These are phyloP conservation scores for Cucurbitaria berberidis DNA, from an alignment of 2,329 filamentous ascomycete species.

Conservation along the genomic window DNA sequence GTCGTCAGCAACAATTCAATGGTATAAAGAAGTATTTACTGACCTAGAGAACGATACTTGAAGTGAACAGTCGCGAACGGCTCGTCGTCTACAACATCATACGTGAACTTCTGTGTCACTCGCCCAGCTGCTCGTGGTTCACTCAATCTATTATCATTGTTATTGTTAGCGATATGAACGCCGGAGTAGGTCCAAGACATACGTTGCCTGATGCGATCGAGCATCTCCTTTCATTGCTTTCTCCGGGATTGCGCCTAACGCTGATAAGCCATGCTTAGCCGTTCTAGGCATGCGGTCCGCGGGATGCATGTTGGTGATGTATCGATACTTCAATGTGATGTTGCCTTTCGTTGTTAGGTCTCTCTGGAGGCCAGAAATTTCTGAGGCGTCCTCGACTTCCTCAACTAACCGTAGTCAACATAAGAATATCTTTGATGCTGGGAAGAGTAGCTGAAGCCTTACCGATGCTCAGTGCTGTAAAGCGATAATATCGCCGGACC, in stretches of 20 bases:
- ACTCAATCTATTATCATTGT: background rate
- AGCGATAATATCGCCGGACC: conserved; percentile 6
- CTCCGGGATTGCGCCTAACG: conserved; percentile 5
- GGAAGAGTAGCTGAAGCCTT: background rate
- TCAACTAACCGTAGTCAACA: background rate
- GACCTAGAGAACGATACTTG: background rate
- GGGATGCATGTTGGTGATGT: conserved; percentile 2
- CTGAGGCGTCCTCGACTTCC: background rate
- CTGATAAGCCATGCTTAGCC: background rate
- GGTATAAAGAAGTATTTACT: background rate
- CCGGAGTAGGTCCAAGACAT: background rate
- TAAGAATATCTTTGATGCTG: background rate
- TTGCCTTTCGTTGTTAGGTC: conserved; percentile 2
- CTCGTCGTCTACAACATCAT: background rate
- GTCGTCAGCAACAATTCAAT: background rate
- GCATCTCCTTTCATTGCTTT: conserved; percentile 17
- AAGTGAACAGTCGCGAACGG: background rate
- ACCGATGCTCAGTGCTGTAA: conserved; percentile 15
- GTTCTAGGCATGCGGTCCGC: background rate
- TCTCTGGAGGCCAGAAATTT: background rate
- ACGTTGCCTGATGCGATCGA: conserved; percentile 15
- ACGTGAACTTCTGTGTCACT: background rate
- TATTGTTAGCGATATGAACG: background rate
- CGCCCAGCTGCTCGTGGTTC: background rate
- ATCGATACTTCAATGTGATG: background rate